Evolutionary conservation across 2,329 filamentous ascomycete genomes (phyloP).

Genomic region (Talaromyces sp.): DNA sequence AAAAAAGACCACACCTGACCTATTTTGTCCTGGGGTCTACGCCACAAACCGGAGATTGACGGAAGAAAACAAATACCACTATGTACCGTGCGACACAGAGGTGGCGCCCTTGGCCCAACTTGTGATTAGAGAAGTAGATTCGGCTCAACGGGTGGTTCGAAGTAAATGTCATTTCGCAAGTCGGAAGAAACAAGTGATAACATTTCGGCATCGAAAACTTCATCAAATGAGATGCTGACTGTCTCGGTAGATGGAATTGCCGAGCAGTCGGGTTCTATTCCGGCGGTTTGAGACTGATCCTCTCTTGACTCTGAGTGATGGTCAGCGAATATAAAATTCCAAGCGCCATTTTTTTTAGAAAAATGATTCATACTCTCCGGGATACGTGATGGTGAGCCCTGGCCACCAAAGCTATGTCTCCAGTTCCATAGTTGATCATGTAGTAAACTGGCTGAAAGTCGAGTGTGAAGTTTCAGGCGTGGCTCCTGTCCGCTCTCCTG

Average conservation of each 20-base stretch:
- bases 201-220: constrained; percentile 15
- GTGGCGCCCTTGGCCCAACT: not conserved
- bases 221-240: constrained; percentile 11
- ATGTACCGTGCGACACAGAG: not conserved
- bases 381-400: constrained; percentile 1
- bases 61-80: too few relatives aligned
- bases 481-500: constrained; percentile 12
- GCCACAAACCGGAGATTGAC: too few relatives aligned
- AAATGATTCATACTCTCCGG: not conserved
- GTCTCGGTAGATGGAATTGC: too few relatives aligned
- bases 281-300: not conserved
- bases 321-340: not conserved
- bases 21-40: not conserved
- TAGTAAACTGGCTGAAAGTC: constrained; percentile 18
- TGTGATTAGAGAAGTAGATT: not conserved
- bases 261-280: too few relatives aligned
- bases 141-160: not conserved
- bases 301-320: not conserved
- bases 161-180: not conserved
- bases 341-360: not conserved
- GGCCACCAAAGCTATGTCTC: constrained; percentile 20
- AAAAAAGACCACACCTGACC: not conserved
- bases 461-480: constrained; percentile 11
- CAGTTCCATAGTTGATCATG: constrained; percentile 23
- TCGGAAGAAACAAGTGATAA: constrained; percentile 12